Base-by-base conservation (phyloP, 257 asterid species). In the Capsicum pubescens region DNA sequence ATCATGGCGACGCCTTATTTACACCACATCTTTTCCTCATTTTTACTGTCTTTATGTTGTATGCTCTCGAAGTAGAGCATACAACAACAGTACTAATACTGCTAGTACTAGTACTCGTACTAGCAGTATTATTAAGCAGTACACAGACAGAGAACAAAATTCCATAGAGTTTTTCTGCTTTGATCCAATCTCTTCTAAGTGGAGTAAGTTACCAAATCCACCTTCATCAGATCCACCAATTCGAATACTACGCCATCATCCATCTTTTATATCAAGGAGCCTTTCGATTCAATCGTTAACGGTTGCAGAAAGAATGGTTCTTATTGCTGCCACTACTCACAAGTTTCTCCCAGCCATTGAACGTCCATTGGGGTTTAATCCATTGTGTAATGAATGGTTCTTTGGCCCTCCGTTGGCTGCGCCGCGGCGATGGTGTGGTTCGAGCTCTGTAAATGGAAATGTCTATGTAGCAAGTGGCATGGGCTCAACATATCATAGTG, bases 341-440 rank as follows among this genome's bases (percentile, higher is more conserved):
- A 64, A 88, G 0, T 89, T 93, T 56, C 92, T 87, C 59, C 98
- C 98, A 0, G 95, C 95, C 0, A 87, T 95, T 8, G 48, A 61
- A 7, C 58, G 82, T 8, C 98, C 98, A 2, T 77, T 95, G 16
- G 87, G 90, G 15, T 92, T 92, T 76, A 88, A 93, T 84, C 96
- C 97, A 7, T 68, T 82, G 7, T 52, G 90, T 35, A 74, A 87
- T 8, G 87, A 84, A 50, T 95, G 98, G 98, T 85, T 79, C 69
- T 86, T 56, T 7, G 98, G 98, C 0, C 98, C 98, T 17, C 88
- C 79, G 1, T 70, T 92, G 12, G 13, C 84, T 17, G 54, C 87
- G 17, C 97, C 98, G 0, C 90, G 97, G 7, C 88, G 98, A 17
- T 93, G 98, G 98, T 95, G 98, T 68, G 90, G 85, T 54, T 46